A percentile compares a stretch with the other conserved stretches of the same genome.
Conservation (phyloP, 805 yeast species). For the Citeromyces nyonsensis region DNA sequence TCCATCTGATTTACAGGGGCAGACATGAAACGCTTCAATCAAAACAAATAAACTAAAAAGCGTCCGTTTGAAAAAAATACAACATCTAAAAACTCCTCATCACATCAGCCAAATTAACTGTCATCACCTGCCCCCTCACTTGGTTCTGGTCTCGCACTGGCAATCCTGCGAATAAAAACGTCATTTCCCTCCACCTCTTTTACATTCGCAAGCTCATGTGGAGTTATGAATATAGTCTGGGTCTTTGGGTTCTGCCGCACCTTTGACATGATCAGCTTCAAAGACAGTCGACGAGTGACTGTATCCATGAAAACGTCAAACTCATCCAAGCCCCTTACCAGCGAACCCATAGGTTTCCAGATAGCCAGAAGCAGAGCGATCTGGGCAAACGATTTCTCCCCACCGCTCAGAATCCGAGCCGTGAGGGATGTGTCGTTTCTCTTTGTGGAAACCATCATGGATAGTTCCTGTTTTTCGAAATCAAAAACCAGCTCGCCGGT, state of each 20-base stretch:
- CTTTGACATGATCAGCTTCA: constrained; percentile 56
- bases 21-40: too few species aligned
- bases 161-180: constrained; percentile 3
- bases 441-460: constrained; percentile 46
- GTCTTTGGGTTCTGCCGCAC: constrained; percentile 47
- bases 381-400: constrained; percentile 91
- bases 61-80: too few species aligned
- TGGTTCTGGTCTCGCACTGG: too few species aligned
- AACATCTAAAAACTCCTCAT: too few species aligned
- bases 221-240: constrained; percentile 88
- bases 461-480: constrained; percentile 29
- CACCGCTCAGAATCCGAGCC: constrained; percentile 84
- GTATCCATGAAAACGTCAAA: constrained; percentile 97
- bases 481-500: constrained; percentile 60
- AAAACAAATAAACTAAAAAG: too few species aligned
- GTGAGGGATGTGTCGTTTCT: constrained; percentile 44
- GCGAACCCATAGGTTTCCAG: constrained; percentile 86
- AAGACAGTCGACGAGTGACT: constrained; percentile 69
- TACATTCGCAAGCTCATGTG: constrained; percentile 73
- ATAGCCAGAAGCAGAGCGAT: constrained; percentile 76
- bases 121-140: too few species aligned
- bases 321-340: constrained; percentile 85
- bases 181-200: constrained; percentile 5
- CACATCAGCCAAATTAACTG: too few species aligned
- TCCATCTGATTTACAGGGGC: too few species aligned